Base-by-base conservation (phyloP, 192 early-diverging fungal species). In the Coemansia sp. region DNA sequence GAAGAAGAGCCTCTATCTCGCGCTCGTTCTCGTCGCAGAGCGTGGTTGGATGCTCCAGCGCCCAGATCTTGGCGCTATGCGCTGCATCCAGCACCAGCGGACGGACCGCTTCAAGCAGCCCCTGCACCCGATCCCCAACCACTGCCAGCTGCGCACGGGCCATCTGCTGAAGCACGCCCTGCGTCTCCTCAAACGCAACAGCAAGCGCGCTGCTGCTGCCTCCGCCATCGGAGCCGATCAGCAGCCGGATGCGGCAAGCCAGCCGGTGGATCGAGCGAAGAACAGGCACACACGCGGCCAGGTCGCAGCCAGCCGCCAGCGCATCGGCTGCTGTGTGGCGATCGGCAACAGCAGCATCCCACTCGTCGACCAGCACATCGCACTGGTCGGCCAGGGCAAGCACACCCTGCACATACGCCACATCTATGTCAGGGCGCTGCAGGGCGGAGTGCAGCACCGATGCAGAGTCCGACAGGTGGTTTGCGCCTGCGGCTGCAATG, bases 151-250 rank as follows among this genome's bases (percentile, higher is more conserved):
- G 22, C 0, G 45, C 33, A 6, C 47, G 59, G 30, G 33, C 60
- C 28, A 65, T 29, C 31, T 4, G 40, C 2, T 22, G 29, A 14
- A 78, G 55, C 27, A 30, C 48, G 2, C 9, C 22, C 55, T 72
- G 75, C 50, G 62, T 62, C n/a, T 20, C 34, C 47, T 73, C 76
- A n/a, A 79, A 66, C 6, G 70, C 76, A 40, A 79, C 76, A 1
- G 76, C 76, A 15, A 73, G 60, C 41, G 65, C 71, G 37, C 76
- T 79, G n/a, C 58, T 55, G 14, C 53, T 34, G 15, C 38, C 62
- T n/a, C 41, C 65, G 0, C 52, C 28, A 20, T 61, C 67, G 8
- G 19, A n/a, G 8, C 56, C 41, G 8, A 77, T 37, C 29, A 78
- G 55, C 20, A 6, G 15, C 23, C 68, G 52, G 9, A 73, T 48